A percentile compares a stretch with the other conserved stretches of the same genome.
phyloP scores from a whole-genome alignment of 345 rosid genomes.

The Aethionema arabicum region DNA sequence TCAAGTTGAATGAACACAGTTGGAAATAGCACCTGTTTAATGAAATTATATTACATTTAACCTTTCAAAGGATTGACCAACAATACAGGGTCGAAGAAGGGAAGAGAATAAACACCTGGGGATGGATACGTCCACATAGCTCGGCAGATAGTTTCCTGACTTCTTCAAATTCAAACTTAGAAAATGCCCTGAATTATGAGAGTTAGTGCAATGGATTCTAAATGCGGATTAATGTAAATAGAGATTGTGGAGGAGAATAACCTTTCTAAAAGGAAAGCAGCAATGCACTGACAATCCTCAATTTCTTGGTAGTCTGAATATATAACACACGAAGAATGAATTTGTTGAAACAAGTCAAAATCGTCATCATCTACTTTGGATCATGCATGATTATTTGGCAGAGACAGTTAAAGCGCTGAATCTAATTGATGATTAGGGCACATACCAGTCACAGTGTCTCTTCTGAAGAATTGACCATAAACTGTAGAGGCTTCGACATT shows the following conservation, averaged over 20 bases:
- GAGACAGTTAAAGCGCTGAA: constrained; percentile 18
- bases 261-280: constrained; percentile 74
- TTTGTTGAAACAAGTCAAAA: constrained; percentile 5
- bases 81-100: constrained; percentile 19
- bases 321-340: constrained; percentile 21
- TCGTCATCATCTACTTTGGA: constrained; percentile 5
- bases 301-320: constrained; percentile 47
- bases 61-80: constrained; percentile 9
- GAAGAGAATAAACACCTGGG: constrained; percentile 48
- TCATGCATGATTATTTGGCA: neutral
- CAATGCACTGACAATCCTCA: constrained; percentile 51
- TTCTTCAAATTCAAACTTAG: constrained; percentile 71
- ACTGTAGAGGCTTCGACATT: constrained; percentile 48
- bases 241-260: constrained; percentile 27
- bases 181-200: constrained; percentile 58
- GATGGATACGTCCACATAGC: constrained; percentile 90
- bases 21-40: constrained; percentile 72
- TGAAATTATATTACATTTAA: constrained; percentile 22
- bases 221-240: constrained; percentile 26
- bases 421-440: constrained; percentile 5
- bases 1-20: constrained; percentile 50
- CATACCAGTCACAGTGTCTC: constrained; percentile 47
- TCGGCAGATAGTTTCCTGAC: constrained; percentile 87
- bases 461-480: constrained; percentile 55
- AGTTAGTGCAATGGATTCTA: constrained; percentile 26